Conservation (phyloP, 306 rosid species). For the Lagenaria siceraria region DNA sequence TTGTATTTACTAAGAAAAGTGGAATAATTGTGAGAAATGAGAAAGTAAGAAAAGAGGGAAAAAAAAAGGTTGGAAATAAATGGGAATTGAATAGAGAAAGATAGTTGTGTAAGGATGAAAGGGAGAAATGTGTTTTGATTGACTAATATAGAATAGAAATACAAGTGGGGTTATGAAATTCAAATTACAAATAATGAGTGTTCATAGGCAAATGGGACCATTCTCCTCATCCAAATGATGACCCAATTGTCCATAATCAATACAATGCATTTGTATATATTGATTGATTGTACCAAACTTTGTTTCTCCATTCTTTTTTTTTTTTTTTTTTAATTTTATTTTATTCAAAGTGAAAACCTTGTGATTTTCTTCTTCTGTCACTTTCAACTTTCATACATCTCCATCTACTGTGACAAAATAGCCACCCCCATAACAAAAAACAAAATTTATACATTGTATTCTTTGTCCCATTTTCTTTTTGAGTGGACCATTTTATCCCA, state of each 20-base stretch:
- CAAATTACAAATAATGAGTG: neutral
- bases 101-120: neutral
- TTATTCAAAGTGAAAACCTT: neutral
- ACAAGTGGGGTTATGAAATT: slow-evolving; percentile 7
- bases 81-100: slow-evolving; percentile 3
- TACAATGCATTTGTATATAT: neutral
- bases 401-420: neutral
- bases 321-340: too few relatives aligned
- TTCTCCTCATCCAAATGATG: neutral
- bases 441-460: neutral
- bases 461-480: neutral
- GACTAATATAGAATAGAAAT: slow-evolving; percentile 1
- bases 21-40: neutral
- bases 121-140: neutral
- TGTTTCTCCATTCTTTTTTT: neutral
- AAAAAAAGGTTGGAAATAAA: neutral
- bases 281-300: slow-evolving; percentile 5
- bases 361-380: neutral
- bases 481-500: neutral
- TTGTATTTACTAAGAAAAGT: neutral
- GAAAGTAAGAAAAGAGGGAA: neutral
- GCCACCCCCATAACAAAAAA: neutral
- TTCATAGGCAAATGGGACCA: slow-evolving; percentile 2
- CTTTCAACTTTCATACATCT: neutral
- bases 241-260: slow-evolving; percentile 7